These are phyloP conservation scores for Erysimum pusillum DNA, from an alignment of 441 rosid species.

Conservation along the genomic window DNA sequence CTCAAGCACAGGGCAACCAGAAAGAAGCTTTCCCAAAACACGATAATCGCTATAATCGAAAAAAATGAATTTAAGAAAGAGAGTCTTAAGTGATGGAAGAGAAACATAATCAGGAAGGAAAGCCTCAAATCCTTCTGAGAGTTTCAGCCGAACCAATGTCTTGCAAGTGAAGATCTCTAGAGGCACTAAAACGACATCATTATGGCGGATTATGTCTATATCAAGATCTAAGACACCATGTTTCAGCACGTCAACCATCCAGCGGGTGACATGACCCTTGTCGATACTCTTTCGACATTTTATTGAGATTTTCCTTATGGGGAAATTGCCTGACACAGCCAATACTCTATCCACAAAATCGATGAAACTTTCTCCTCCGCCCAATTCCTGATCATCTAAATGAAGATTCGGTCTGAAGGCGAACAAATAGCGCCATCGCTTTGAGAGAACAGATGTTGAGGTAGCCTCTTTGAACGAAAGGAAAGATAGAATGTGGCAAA, in stretches of 20 bases:
- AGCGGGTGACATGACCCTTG: conserved; percentile 16
- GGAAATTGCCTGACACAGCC: conserved; percentile 1
- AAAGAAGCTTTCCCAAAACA: too few species aligned
- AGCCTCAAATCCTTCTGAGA: not conserved
- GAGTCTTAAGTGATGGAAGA: too few species aligned
- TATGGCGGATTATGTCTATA: not conserved
- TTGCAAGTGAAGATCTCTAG: conserved; percentile 33
- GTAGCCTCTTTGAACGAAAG: not conserved
- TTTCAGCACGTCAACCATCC: conserved; percentile 9
- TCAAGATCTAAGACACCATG: conserved; percentile 16
- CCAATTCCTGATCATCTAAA: not conserved
- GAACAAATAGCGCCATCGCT: conserved; percentile 22
- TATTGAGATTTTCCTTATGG: not conserved
- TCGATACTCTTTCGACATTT: not conserved
- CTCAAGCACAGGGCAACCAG: too few species aligned
- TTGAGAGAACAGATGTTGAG: conserved; percentile 22
- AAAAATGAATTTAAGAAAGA: too few species aligned
- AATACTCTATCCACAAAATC: conserved; percentile 14
- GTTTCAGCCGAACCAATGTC: conserved; percentile 26
- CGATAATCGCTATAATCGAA: too few species aligned
- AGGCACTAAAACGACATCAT: not conserved
- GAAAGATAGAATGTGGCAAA: conserved; percentile 26
- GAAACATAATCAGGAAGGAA: conserved; percentile 15
- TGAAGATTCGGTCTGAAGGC: conserved; percentile 1
- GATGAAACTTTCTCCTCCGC: not conserved